Percentiles rank a stretch among this genome's conserved stretches.
Evolutionary conservation across 441 rosid species (phyloP).

Genomic region (Lepidium campestre): DNA sequence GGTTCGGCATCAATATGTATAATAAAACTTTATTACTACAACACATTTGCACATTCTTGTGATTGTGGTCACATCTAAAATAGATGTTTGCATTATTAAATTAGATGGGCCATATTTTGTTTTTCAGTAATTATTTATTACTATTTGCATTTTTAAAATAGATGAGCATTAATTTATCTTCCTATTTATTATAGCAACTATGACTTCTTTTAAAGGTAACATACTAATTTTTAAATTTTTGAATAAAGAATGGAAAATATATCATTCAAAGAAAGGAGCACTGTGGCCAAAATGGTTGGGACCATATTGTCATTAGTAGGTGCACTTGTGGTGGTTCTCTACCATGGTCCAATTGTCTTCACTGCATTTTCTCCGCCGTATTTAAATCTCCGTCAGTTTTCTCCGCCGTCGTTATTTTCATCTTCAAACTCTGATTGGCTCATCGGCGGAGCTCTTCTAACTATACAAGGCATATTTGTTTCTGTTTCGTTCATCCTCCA

Average conservation of each 20-base stretch:
- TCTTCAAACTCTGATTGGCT: slow-evolving; percentile 27
- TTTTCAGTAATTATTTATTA: too few relatives aligned
- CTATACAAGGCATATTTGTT: background rate
- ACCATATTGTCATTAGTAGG: slow-evolving; percentile 33
- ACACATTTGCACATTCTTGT: too few relatives aligned
- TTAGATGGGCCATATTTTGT: too few relatives aligned
- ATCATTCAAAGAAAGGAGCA: slow-evolving; percentile 27
- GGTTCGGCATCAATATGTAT: too few relatives aligned
- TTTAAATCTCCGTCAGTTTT: background rate
- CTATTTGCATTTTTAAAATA: too few relatives aligned
- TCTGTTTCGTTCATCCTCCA: slow-evolving; percentile 28
- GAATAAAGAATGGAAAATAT: slow-evolving; percentile 45
- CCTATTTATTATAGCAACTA: too few relatives aligned
- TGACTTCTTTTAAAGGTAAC: background rate
- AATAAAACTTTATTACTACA: too few relatives aligned
- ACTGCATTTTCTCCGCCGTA: background rate
- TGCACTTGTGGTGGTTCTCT: slow-evolving; percentile 38
- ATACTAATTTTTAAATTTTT: background rate
- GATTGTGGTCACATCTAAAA: too few relatives aligned
- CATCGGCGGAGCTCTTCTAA: slow-evolving; percentile 37
- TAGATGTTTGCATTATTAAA: too few relatives aligned
- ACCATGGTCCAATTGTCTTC: slow-evolving; percentile 32
- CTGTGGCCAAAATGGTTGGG: slow-evolving; percentile 41
- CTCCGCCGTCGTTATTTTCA: background rate
- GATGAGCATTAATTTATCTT: too few relatives aligned